Evolutionary conservation across 2,329 filamentous ascomycete genomes (phyloP).

Genomic region (Aspergillus chevalieri): DNA sequence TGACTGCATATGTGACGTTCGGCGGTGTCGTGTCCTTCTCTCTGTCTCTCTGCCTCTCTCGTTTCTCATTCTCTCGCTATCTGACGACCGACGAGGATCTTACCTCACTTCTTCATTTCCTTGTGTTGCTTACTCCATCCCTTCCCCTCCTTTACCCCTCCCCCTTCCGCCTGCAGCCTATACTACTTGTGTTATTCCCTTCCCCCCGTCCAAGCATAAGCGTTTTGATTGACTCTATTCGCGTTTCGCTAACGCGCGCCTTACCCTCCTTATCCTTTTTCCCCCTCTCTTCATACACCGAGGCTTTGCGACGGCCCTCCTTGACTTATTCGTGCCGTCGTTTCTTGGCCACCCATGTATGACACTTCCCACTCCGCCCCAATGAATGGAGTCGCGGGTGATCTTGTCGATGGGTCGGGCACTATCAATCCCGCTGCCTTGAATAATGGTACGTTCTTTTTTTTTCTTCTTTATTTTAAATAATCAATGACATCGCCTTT

Average conservation of each 20-base stretch:
- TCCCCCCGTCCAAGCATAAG: neutral
- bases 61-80: neutral
- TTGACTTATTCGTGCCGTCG: constrained; percentile 14
- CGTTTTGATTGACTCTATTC: neutral
- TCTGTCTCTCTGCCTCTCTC: neutral
- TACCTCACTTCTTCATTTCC: neutral
- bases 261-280: neutral
- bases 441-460: constrained; percentile 64
- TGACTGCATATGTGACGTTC: neutral
- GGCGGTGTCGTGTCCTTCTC: neutral
- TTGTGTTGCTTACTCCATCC: neutral
- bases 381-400: constrained; percentile 57
- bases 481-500: constrained; percentile 41
- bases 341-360: constrained; percentile 39
- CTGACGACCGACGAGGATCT: no score
- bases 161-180: neutral
- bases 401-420: constrained; percentile 64
- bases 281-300: neutral
- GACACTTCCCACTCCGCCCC: constrained; percentile 47
- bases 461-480: constrained; percentile 11
- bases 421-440: constrained; percentile 88
- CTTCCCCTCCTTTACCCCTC: neutral
- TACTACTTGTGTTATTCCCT: constrained; percentile 1
- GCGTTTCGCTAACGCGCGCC: neutral
- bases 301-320: constrained; percentile 24